These are phyloP conservation scores for Thielaviopsis euricoi DNA, from an alignment of 2,329 filamentous ascomycete genomes.

Conservation along the genomic window DNA sequence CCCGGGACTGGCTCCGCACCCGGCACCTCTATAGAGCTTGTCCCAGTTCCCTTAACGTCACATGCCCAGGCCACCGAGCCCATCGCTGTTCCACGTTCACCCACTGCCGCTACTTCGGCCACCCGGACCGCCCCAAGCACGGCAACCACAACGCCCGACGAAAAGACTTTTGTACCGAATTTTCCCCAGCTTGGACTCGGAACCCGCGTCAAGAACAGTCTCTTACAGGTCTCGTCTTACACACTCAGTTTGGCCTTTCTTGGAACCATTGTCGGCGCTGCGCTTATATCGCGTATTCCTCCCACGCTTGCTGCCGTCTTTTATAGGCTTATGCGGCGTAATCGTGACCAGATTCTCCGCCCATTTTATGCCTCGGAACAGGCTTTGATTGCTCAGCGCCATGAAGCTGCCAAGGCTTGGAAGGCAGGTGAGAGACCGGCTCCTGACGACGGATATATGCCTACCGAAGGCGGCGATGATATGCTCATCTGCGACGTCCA, in stretches of 20 bases:
- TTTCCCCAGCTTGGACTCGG: background rate
- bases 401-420: constrained; percentile 48
- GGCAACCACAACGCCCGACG: background rate
- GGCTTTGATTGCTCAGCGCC: constrained; percentile 37
- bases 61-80: background rate
- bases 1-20: background rate
- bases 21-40: background rate
- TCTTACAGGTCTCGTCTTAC: constrained; percentile 52
- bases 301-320: constrained; percentile 30
- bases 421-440: constrained; percentile 22
- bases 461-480: constrained; percentile 68
- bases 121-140: background rate
- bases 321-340: constrained; percentile 36
- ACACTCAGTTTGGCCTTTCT: constrained; percentile 67
- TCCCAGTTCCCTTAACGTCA: background rate
- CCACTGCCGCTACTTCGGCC: background rate
- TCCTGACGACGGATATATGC: constrained; percentile 38
- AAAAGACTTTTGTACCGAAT: background rate
- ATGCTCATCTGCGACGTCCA: constrained; percentile 60
- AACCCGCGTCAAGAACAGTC: constrained; percentile 41
- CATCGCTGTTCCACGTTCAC: background rate
- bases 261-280: constrained; percentile 55
- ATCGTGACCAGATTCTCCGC: constrained; percentile 41
- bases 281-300: constrained; percentile 51
- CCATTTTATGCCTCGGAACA: constrained; percentile 62